Base-by-base conservation (phyloP, 2,329 filamentous ascomycete species). In the Botrytis byssoidea region DNA sequence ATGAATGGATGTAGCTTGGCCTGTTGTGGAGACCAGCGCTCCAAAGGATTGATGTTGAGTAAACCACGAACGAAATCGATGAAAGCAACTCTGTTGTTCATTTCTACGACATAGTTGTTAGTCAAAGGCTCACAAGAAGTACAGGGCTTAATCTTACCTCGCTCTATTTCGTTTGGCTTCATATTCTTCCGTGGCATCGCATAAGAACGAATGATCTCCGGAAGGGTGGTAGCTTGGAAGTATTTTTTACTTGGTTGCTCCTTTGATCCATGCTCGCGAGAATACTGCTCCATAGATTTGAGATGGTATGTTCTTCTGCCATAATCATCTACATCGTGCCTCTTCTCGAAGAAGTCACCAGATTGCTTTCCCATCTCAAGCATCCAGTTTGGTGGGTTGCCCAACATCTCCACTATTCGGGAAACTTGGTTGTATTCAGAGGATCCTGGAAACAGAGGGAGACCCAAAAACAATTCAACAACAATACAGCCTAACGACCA, bases 171-270 rank as follows among this genome's bases (percentile, higher is more conserved):
- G 78, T 90, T 93, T 82, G 92, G 94, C 85, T 99, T 99, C 96
- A 99, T 99, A 81, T 98, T 98, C 85, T 99, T 99, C 80, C 96
- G 89, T 66, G 96, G 96, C 95, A 99, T 98, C 9, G 96, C 93
- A 81, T 99, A 99, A 73, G 93, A 94, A 82, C 97, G 94, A 84
- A 99, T 98, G 77, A 99, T 99, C 77, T 99, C 96, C 6, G 95
- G 95, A 71, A 99, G 85, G 1, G 94, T 97, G 59, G 90, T 98
- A 51, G 95, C 94, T 79, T 95, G 93, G 85, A 99, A 99, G 83
- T 99, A 99, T 84, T 98, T 98, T 86, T 99, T 99, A 89, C 96
- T 99, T 35, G 96, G 96, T 82, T 98, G 96, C 83, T 99, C 96
- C 82, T 99, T 99, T 51, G 94, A 96, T 74, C 93, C 93, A 81